Conservation (phyloP, 768 basidiomycete species). For the Leccinum uliginosum region DNA sequence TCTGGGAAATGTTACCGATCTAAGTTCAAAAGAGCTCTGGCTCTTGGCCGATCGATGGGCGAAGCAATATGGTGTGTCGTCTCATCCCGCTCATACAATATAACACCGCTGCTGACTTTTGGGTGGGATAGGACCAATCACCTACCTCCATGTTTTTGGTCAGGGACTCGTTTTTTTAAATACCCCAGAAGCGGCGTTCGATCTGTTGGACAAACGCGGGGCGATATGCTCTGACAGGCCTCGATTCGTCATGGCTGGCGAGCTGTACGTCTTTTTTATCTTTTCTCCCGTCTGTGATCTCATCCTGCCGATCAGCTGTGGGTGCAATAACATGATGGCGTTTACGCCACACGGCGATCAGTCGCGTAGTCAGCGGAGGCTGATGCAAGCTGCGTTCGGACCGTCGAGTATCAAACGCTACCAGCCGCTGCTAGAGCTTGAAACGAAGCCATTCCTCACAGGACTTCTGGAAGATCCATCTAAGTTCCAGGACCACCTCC, state of each 20-base stretch:
- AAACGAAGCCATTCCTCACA: conserved; percentile 54
- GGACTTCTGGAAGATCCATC: conserved; percentile 44
- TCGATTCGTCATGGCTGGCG: conserved; percentile 61
- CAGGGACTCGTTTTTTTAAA: conserved; percentile 68
- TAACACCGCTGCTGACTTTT: neutral
- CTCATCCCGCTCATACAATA: neutral
- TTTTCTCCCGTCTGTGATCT: neutral
- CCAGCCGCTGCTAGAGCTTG: conserved; percentile 51
- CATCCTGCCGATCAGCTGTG: conserved; percentile 34
- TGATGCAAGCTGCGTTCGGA: conserved; percentile 64
- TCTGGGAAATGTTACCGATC: conserved; percentile 60
- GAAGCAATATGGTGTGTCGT: conserved; percentile 52
- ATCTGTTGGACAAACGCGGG: conserved; percentile 68
- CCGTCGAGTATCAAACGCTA: conserved; percentile 49
- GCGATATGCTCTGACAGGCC: conserved; percentile 75
- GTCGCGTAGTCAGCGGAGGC: conserved; percentile 58
- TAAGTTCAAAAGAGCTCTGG: conserved; percentile 63
- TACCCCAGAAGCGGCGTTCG: conserved; percentile 51
- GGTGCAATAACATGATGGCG: conserved; percentile 68
- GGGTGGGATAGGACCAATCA: conserved; percentile 44
- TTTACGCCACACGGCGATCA: conserved; percentile 65
- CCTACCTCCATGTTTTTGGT: conserved; percentile 61
- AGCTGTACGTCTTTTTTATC: conserved; percentile 50
- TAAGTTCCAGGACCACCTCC: conserved; percentile 33
- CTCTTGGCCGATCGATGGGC: conserved; percentile 59